Conservation (phyloP, 73 alveolate species). For the Tetrahymena malaccensis region DNA sequence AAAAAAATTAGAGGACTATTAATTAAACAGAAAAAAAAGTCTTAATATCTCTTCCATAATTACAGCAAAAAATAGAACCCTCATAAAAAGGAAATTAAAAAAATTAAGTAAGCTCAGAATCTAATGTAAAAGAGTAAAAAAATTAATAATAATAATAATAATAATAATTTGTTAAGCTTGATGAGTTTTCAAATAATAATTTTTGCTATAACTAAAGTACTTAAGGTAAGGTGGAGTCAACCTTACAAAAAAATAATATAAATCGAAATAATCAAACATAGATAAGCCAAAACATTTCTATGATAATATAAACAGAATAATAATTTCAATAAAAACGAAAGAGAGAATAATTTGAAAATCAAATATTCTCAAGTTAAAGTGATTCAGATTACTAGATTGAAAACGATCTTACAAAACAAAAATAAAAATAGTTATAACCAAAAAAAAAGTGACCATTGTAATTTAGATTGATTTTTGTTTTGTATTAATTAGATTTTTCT, state of each 20-base stretch:
- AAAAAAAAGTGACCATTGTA: neutral
- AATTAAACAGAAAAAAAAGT: too few relatives aligned
- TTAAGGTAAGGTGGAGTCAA: neutral
- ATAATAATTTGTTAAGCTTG: neutral
- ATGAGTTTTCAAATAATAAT: neutral
- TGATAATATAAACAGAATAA: neutral
- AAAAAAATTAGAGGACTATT: too few relatives aligned
- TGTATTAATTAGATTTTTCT: neutral
- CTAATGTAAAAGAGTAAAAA: neutral
- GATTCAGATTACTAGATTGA: neutral
- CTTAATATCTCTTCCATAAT: neutral
- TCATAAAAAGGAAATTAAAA: too few relatives aligned
- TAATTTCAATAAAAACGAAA: neutral
- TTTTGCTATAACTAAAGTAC: neutral
- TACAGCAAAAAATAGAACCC: neutral
- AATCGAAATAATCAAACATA: neutral
- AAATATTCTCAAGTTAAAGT: neutral
- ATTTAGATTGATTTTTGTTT: neutral
- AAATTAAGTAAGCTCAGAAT: neutral
- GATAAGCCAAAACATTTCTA: neutral
- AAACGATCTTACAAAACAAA: neutral
- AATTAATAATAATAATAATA: neutral
- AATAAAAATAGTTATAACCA: neutral
- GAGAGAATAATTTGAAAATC: neutral
- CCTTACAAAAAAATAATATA: neutral